phyloP scores from a whole-genome alignment of 1,284 basidiomycete genomes.

The Trametes sp. region DNA sequence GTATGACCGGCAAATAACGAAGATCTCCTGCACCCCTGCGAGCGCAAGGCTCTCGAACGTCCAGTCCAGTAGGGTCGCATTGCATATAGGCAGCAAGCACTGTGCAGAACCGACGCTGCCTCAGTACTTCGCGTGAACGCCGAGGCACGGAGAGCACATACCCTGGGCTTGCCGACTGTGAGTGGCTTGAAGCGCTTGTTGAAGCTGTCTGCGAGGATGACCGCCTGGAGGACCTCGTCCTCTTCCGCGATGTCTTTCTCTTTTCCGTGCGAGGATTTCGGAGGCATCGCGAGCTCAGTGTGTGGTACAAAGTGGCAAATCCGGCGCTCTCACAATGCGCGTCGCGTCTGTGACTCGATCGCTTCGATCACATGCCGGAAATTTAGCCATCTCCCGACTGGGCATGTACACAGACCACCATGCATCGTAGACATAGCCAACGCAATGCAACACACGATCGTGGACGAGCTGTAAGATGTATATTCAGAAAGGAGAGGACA shows the following conservation, averaged over 20 bases:
- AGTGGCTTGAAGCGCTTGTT: slow-evolving; percentile 92
- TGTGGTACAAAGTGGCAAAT: slow-evolving; percentile 6
- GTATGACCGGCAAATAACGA: slow-evolving; percentile 91
- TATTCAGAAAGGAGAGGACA: slow-evolving; percentile 29
- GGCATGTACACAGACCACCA: neutral
- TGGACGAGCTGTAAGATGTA: slow-evolving; percentile 15
- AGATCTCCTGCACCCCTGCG: slow-evolving; percentile 94
- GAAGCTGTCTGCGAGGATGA: slow-evolving; percentile 95
- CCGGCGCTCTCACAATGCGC: slow-evolving; percentile 3
- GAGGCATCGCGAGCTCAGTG: slow-evolving; percentile 55
- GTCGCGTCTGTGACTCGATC: slow-evolving; percentile 35
- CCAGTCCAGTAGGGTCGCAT: slow-evolving; percentile 93
- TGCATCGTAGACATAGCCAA: too few relatives aligned
- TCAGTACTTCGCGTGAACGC: neutral
- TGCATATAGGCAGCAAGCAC: slow-evolving; percentile 95
- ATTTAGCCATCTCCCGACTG: neutral
- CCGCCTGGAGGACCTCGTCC: slow-evolving; percentile 88
- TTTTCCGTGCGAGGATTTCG: slow-evolving; percentile 65
- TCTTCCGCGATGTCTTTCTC: slow-evolving; percentile 69
- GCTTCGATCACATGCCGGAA: slow-evolving; percentile 27
- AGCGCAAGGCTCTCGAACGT: slow-evolving; percentile 93
- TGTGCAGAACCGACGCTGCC: slow-evolving; percentile 41
- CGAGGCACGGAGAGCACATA: slow-evolving; percentile 48
- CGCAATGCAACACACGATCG: neutral
- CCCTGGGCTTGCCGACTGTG: slow-evolving; percentile 83